These are phyloP conservation scores for Polytrichum commune DNA, from an alignment of 225 moss, liverwort and hornwort species.

Conservation along the genomic window DNA sequence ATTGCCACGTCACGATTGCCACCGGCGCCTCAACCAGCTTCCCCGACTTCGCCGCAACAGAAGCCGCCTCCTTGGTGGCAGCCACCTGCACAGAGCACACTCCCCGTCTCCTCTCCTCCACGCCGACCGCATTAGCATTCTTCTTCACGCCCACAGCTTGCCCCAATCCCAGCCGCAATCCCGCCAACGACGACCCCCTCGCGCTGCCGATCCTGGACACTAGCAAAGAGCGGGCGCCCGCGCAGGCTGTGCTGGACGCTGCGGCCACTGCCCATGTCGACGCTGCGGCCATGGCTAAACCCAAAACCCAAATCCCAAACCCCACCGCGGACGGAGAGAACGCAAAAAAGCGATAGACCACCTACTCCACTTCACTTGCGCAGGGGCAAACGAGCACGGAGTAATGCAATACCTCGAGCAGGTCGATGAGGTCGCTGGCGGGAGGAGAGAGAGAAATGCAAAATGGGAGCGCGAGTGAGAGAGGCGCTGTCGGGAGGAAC, in stretches of 20 bases:
- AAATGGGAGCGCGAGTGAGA: too few relatives aligned
- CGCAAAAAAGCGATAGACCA: too few relatives aligned
- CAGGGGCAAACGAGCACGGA: too few relatives aligned
- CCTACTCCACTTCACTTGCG: too few relatives aligned
- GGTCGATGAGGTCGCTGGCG: too few relatives aligned
- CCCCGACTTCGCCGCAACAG: conserved; percentile 32
- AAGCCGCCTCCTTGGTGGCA: conserved; percentile 47
- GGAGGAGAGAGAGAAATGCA: too few relatives aligned
- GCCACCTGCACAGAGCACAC: conserved; percentile 37
- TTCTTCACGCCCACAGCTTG: too few relatives aligned
- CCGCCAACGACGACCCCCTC: conserved; percentile 20
- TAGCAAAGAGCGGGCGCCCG: conserved; percentile 29
- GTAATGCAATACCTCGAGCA: too few relatives aligned
- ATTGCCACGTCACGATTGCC: too few relatives aligned
- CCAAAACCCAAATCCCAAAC: background rate
- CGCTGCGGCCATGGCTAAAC: conserved; percentile 28
- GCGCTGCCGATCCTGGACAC: conserved; percentile 18
- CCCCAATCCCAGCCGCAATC: conserved; percentile 1
- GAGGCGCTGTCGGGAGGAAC: too few relatives aligned
- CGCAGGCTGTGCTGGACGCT: conserved; percentile 39
- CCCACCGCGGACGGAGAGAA: background rate
- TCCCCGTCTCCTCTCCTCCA: conserved; percentile 11
- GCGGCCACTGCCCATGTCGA: conserved; percentile 36
- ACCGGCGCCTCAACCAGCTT: conserved; percentile 83
- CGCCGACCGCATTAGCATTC: too few relatives aligned